Evolutionary conservation across 176 grass and related monocot species (phyloP), one percentile per base, ranked within the genome.

Genomic region (Aechmea fasciata): DNA sequence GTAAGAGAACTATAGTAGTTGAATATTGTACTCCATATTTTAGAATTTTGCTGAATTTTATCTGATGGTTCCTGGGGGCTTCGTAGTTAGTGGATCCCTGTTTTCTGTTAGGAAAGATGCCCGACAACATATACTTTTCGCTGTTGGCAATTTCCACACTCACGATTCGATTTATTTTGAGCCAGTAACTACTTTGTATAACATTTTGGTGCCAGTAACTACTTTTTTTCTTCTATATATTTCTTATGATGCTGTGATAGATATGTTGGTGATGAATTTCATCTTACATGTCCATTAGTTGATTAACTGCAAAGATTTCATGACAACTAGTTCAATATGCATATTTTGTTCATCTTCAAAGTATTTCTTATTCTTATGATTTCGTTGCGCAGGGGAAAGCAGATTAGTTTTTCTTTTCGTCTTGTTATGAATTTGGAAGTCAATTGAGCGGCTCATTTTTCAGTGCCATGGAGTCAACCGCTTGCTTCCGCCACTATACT

Each of bases 381-480:
- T 61, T 61, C 15, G 2, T 7, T 7, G 33, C 6, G 4, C 15
- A 10, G 19, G 17, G 55, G n/a, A 18, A 61, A 20, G 15, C 55
- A 18, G 55, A 61, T 18, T 61, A 18, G 10, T 61, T 61, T 61
- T 61, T 19, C 55, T 61, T 61, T 61, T 11, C 55, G 5, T 19
- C 52, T 17, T 61, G 20, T 10, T 61, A 57, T 17, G 52, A 17
- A 15, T 57, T 17, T 17, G n/a, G 14, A 66, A 13, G 28, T 62
- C 15, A 50, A 17, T 41, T 11, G 26, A 48, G 20, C 50, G 22
- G 54, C 51, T 50, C 28, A 73, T 77, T 83, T 72, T 11, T 71
- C 57, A 29, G 28, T 85, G 66, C 48, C 66, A 86, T 97, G 89
- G 93, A 87, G 76, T 22, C 63, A 17, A 69, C 78, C 67, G 66